Base-by-base conservation (phyloP, 2,329 filamentous ascomycete species). In the Colletotrichum sp. region DNA sequence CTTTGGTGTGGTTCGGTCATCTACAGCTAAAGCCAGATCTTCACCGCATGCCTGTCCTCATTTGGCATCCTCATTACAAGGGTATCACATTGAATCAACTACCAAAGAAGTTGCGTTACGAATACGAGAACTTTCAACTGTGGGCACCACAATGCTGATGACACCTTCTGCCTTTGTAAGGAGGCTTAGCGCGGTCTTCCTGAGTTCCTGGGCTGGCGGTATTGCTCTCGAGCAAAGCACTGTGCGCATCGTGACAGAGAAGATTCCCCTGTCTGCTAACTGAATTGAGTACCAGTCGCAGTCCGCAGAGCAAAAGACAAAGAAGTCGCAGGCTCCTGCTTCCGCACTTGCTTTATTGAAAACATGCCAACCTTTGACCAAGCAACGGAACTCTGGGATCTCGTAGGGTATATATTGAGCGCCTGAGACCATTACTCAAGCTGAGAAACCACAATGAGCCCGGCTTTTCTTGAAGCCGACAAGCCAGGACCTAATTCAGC, bases 331-430 rank as follows among this genome's bases (percentile, higher is more conserved):
- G 43, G 43, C n/a, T 13, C 43, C 2, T 13, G 6, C 43, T 12
- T 9, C 18, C 4, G 8, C 39, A 12, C n/a, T 21, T 48, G 6
- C 43, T 52, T 6, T 52, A 13, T 4, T 13, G n/a, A 1, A 52
- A 52, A 21, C 2, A 21, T 21, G 43, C n/a, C 6, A 7, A 3
- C n/a, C 3, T 52, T 13, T 7, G 6, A 52, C n/a, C 10, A 52
- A 13, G 2, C 10, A 52, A 4, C 0, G 12, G 6, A 21, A 52
- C n/a, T 52, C 0, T 21, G 6, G 10, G 10, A 21, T 12, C 6
- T 1, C 6, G 2, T 13, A 14, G 43, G 0, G 10, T 21, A 52
- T 52, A 21, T 24, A 13, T 4, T 21, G 12, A 21, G 10, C 0
- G 16, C 6, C 9, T 21, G n/a, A 52, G n/a, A 12, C 43, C 10